Evolutionary conservation across 106 monocot species (phyloP).

Genomic region (Cymbidium sinense): DNA sequence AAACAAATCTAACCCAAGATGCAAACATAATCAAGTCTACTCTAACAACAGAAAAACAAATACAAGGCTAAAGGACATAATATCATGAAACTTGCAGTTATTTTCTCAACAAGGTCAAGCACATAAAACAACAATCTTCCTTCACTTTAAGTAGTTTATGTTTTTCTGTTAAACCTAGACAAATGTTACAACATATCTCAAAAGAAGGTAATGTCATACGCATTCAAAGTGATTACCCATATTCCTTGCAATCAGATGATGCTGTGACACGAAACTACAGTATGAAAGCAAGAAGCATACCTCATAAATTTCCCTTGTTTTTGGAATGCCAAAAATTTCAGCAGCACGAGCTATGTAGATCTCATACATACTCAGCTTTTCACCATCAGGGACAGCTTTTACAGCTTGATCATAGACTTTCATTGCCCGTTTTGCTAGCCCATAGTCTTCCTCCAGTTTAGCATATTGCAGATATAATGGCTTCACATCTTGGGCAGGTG

Average conservation of each 20-base stretch:
- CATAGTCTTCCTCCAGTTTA: slow-evolving; percentile 92
- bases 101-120: background rate
- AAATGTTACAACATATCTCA: background rate
- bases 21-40: background rate
- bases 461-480: slow-evolving; percentile 87
- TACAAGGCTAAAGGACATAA: background rate
- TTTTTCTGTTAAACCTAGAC: background rate
- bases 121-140: background rate
- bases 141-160: background rate
- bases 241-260: too few species aligned
- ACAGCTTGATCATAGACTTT: slow-evolving; percentile 94
- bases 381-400: slow-evolving; percentile 62
- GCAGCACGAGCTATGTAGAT: slow-evolving; percentile 97
- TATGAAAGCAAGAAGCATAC: slow-evolving; percentile 23
- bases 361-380: slow-evolving; percentile 96
- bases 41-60: background rate
- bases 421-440: slow-evolving; percentile 91
- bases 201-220: background rate
- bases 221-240: background rate
- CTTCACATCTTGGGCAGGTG: slow-evolving; percentile 85
- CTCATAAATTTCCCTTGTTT: slow-evolving; percentile 95
- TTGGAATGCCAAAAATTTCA: slow-evolving; percentile 94
- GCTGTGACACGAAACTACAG: background rate
- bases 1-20: background rate
- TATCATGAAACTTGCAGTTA: background rate